Evolutionary conservation across 2,329 filamentous ascomycete genomes (phyloP), one percentile per base, ranked within the genome.

Genomic region (Fonsecaea nubica): DNA sequence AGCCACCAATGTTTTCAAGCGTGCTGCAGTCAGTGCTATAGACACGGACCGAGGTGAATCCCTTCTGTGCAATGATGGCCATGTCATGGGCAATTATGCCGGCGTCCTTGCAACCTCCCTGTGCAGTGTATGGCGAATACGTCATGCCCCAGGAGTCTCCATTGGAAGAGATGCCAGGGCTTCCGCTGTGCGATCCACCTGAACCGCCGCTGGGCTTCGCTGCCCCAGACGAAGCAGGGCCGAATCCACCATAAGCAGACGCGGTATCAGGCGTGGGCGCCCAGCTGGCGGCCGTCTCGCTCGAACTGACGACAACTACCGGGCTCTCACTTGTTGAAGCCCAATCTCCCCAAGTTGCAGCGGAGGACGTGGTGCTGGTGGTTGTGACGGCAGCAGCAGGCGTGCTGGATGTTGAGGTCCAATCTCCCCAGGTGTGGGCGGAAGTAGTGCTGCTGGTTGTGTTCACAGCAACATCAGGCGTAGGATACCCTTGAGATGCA

Each of bases 11-110:
- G 79, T 87, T 89, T 77, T 88, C 80, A 68, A 96, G 90, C 63
- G 90, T 90, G 80, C 86, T 84, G 85, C 94, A 98, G 86, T 97
- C 93, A 73, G 93, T 93, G 71, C 90, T 92, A 88, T 98, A 98
- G 77, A 95, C 84, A 79, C 94, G 93, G 77, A 94, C 78, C 58
- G 86, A 82, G 70, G 80, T 80, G 86, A 93, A 92, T 67, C 90
- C 91, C 71, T 86, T 86, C 61, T 73, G 58, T 75, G 88, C 86
- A 76, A 94, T 90, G 66, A 78, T 72, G 45, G 79, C 77, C 72
- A 94, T 84, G 71, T 93, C 90, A 30, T 74, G 62, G 68, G 83
- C 76, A 66, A 94, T 87, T 56, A 85, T 77, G n/a, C 70, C 69
- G 68, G 84, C 79, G 67, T 76, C 75, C 87, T 91, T 92, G 89